These are phyloP conservation scores for Yarrowia divulgata DNA, from an alignment of 805 yeast genomes.

Conservation along the genomic window DNA sequence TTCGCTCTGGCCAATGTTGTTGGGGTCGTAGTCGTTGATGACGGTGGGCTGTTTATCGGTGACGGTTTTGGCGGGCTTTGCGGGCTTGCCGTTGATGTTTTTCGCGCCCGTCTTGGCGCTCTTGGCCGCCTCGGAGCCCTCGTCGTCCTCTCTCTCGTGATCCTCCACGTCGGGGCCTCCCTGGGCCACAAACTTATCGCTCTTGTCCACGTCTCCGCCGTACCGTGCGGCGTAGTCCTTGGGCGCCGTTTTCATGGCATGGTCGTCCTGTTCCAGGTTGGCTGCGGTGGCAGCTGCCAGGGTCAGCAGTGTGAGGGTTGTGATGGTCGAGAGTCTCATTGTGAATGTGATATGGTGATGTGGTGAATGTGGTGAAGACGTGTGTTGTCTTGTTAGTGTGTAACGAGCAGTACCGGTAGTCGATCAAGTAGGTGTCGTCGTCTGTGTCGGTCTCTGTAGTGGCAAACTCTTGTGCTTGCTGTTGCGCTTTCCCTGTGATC, in stretches of 20 bases:
- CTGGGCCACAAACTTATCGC: slow-evolving; percentile 42
- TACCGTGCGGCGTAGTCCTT: slow-evolving; percentile 48
- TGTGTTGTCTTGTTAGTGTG: not conserved
- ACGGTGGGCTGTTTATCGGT: slow-evolving; percentile 48
- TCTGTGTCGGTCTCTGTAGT: too few species aligned
- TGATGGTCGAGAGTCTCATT: slow-evolving; percentile 7
- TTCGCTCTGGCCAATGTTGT: slow-evolving; percentile 42
- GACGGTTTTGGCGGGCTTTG: slow-evolving; percentile 20
- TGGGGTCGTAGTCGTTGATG: slow-evolving; percentile 52
- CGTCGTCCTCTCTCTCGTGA: slow-evolving; percentile 34
- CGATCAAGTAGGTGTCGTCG: too few species aligned
- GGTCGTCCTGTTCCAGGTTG: slow-evolving; percentile 45
- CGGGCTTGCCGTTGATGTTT: slow-evolving; percentile 6
- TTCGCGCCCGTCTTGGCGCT: slow-evolving; percentile 7
- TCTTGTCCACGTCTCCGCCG: slow-evolving; percentile 40
- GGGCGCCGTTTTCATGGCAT: slow-evolving; percentile 50
- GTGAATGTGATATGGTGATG: not conserved
- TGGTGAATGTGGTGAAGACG: not conserved
- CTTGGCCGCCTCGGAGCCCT: slow-evolving; percentile 3
- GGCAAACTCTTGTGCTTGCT: too few species aligned
- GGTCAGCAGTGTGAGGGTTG: slow-evolving; percentile 17
- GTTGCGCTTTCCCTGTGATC: too few species aligned
- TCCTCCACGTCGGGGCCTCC: slow-evolving; percentile 40
- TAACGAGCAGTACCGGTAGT: not conserved
- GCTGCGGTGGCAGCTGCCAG: slow-evolving; percentile 46